Conservation (phyloP, 805 yeast species). For the Candida vaughaniae region DNA sequence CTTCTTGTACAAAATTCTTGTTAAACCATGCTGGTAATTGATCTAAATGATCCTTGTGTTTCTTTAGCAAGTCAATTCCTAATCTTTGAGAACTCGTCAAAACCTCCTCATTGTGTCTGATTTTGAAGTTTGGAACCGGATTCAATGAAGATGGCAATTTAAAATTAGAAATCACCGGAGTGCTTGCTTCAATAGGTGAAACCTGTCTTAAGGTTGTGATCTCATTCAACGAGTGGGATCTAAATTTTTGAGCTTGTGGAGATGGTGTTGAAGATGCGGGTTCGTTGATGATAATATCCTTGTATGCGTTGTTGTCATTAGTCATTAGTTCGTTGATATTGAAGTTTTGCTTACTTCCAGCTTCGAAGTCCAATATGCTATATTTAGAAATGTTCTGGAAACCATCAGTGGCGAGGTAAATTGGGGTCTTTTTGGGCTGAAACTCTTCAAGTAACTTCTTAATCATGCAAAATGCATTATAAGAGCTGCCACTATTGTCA, state of each 20-base stretch:
- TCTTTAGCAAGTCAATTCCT: slow-evolving; percentile 13
- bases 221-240: slow-evolving; percentile 19
- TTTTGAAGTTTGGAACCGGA: slow-evolving; percentile 27
- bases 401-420: slow-evolving; percentile 8
- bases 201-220: slow-evolving; percentile 8
- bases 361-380: background rate
- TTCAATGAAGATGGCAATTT: slow-evolving; percentile 40
- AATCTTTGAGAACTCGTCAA: slow-evolving; percentile 41
- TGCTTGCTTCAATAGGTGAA: slow-evolving; percentile 15
- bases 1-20: slow-evolving; percentile 11
- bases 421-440: background rate
- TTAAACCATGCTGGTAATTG: slow-evolving; percentile 32
- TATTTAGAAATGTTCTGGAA: slow-evolving; percentile 7
- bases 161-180: slow-evolving; percentile 52
- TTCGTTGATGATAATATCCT: slow-evolving; percentile 6
- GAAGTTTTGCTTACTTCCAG: slow-evolving; percentile 13
- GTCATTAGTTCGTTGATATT: slow-evolving; percentile 9
- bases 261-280: background rate
- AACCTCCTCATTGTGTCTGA: slow-evolving; percentile 55
- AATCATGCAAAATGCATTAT: slow-evolving; percentile 46
- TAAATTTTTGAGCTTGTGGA: background rate
- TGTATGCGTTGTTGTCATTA: slow-evolving; percentile 9
- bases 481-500: slow-evolving; percentile 42
- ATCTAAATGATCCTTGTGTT: slow-evolving; percentile 3
- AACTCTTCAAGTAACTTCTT: slow-evolving; percentile 49